Base-by-base conservation (phyloP, 768 basidiomycete species). In the Roridomyces roridus region DNA sequence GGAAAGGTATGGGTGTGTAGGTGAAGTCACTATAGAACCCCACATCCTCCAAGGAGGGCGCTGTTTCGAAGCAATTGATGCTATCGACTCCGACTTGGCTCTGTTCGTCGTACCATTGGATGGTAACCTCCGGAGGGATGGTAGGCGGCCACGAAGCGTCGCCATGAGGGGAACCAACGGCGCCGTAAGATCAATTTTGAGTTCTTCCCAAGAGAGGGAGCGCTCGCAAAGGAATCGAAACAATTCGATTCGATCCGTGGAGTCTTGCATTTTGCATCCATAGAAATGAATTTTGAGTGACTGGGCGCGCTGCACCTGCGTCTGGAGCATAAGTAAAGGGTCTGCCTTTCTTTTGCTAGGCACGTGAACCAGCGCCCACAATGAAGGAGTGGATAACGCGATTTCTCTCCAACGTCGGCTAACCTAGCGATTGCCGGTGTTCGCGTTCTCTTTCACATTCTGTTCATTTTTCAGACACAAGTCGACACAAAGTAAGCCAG, bases 341-440 rank as follows among this genome's bases (percentile, higher is more conserved):
- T 29, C 17, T n/a, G n/a, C n/a, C n/a, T n/a, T n/a, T 9, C 14
- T 8, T 4, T 8, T 8, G 9, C 11, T 18, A 18, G 20, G 7
- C 21, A 49, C 6, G 35, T 18, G 18, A 2, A 55, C 14, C 23
- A 20, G 20, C 8, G 55, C 43, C 55, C 55, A 56, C 21, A 56
- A 44, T 4, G 24, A 28, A 35, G 29, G 28, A 8, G 8, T 36
- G 8, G 46, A 35, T 2, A 43, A 1, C 14, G 50, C 18, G 18
- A 55, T n/a, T 14, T 21, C 44, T 11, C 45, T 21, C 54, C 46
- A 55, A 26, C 40, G 34, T 8, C 36, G 21, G 36, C 44, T 37
- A 20, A 53, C 15, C 8, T 46, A 35, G 4, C 42, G n/a, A n/a
- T n/a, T n/a, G n/a, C n/a, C n/a, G n/a, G n/a, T n/a, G n/a, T n/a